These are phyloP conservation scores for Coccomyxa sp. DNA, from an alignment of 139 green algal genomes.

Conservation along the genomic window DNA sequence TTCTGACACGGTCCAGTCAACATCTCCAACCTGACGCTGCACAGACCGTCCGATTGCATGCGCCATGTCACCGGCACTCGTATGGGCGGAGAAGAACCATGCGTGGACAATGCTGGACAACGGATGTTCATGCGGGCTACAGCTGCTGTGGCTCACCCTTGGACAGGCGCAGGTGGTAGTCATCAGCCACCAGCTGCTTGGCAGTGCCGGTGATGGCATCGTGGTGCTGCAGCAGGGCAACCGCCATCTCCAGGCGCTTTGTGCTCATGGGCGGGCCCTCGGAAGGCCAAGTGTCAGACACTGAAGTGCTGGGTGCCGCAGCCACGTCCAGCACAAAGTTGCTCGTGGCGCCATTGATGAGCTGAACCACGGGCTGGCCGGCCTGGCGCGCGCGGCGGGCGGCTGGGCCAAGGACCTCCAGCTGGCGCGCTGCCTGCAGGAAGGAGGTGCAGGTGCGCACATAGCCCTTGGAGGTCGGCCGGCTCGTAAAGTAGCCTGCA, in stretches of 20 bases:
- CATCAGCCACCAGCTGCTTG: conserved; percentile 80
- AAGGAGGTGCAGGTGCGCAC: conserved; percentile 52
- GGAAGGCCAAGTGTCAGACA: background rate
- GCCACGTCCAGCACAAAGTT: too few species aligned
- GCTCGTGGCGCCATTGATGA: too few species aligned
- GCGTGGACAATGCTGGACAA: too few species aligned
- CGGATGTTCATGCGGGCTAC: too few species aligned
- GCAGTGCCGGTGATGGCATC: conserved; percentile 80
- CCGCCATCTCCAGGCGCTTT: conserved; percentile 52
- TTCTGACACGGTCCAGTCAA: too few species aligned
- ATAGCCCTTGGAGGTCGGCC: conserved; percentile 68
- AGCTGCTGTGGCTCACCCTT: conserved; percentile 7
- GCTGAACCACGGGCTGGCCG: too few species aligned
- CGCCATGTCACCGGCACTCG: too few species aligned
- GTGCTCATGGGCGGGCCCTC: conserved; percentile 8
- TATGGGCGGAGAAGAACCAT: too few species aligned
- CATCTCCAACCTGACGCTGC: too few species aligned
- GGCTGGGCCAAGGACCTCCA: conserved; percentile 38
- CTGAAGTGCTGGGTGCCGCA: too few species aligned
- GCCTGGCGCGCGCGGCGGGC: background rate
- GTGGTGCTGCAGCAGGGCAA: conserved; percentile 78
- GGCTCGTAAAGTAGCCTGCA: conserved; percentile 72
- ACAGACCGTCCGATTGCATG: too few species aligned
- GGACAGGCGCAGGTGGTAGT: conserved; percentile 68
- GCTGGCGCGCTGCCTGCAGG: conserved; percentile 69